These are phyloP conservation scores for Mycena rosella DNA, from an alignment of 768 basidiomycete species.

Conservation along the genomic window DNA sequence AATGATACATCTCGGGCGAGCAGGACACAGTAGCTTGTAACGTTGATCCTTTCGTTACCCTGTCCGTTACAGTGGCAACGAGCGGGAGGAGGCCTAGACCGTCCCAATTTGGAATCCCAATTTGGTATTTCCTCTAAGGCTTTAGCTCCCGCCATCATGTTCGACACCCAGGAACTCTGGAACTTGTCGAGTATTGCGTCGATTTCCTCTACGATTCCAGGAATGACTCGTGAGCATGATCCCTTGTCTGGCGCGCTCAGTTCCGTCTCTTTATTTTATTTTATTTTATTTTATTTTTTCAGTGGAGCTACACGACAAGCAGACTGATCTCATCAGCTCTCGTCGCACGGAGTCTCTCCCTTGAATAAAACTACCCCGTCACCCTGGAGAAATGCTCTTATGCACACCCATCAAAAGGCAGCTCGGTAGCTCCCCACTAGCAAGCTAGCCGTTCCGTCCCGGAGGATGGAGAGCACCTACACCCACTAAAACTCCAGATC, in stretches of 20 bases:
- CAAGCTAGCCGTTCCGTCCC: background rate
- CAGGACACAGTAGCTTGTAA: background rate
- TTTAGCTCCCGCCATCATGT: background rate
- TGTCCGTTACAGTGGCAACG: no score
- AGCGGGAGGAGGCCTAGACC: no score
- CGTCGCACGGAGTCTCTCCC: no score
- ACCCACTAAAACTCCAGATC: background rate
- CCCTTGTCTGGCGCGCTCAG: no score
- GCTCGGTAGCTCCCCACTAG: background rate
- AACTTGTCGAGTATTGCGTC: background rate
- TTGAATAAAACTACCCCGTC: no score
- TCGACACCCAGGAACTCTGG: background rate
- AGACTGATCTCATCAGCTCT: no score
- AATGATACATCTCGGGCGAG: constrained; percentile 15
- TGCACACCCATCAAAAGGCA: background rate
- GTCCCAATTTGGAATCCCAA: background rate
- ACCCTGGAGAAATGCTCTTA: background rate
- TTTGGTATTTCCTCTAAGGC: background rate
- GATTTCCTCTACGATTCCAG: background rate
- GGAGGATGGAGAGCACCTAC: background rate
- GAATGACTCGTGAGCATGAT: no score
- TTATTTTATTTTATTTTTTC: no score
- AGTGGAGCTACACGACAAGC: no score
- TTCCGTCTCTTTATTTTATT: no score
- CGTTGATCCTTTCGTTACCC: no score